Evolutionary conservation across 441 rosid genomes (phyloP).

Genomic region (Rhodomyrtus psidioides): DNA sequence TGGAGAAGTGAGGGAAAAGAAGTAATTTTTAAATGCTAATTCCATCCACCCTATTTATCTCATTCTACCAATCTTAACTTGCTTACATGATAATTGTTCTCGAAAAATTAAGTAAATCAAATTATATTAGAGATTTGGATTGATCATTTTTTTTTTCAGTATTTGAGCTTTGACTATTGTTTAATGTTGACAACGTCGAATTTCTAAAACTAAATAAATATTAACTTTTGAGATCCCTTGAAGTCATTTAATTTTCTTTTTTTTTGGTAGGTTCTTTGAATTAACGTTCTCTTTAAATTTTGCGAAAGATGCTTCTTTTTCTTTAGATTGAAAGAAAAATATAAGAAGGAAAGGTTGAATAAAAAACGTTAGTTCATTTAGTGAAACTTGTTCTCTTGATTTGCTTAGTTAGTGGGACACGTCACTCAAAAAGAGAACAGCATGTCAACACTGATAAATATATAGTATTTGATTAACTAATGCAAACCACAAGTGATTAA

Average conservation of each 20-base stretch:
- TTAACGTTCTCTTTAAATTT: background rate
- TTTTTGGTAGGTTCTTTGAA: no score
- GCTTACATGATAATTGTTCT: background rate
- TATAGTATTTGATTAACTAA: background rate
- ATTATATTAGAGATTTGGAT: no score
- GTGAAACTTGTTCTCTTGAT: background rate
- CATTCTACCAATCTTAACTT: background rate
- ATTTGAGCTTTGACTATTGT: background rate
- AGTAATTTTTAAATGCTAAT: background rate
- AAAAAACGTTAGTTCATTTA: background rate
- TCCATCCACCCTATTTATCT: background rate
- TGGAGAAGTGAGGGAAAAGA: background rate
- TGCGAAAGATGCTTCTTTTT: accelerated
- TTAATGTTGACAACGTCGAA: background rate
- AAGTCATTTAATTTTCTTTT: background rate
- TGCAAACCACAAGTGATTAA: no score
- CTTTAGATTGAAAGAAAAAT: background rate
- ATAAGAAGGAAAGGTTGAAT: background rate
- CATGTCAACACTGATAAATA: background rate
- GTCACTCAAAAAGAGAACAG: background rate
- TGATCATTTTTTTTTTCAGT: background rate
- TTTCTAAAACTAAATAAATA: background rate
- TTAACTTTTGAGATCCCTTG: background rate
- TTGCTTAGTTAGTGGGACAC: background rate
- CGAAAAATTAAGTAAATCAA: background rate